Percentiles rank a stretch among this genome's conserved stretches.
Conservation (phyloP, 306 rosid genomes). For the Betula pendula region DNA sequence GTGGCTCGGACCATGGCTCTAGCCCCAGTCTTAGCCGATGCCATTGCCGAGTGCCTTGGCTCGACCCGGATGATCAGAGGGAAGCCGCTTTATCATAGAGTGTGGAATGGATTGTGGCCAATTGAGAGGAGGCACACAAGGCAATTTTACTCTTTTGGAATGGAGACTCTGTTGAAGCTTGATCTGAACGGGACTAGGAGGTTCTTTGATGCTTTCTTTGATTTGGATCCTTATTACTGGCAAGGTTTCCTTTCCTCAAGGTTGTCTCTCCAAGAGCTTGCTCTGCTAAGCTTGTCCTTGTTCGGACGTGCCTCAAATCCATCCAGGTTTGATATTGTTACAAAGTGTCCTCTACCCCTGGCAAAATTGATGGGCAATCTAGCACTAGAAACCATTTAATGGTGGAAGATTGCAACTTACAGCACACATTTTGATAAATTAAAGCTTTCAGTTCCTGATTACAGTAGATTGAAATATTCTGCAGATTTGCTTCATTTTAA, state of each 20-base stretch:
- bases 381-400: slow-evolving; percentile 50
- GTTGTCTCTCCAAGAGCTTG: slow-evolving; percentile 55
- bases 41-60: slow-evolving; percentile 73
- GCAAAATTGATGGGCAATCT: slow-evolving; percentile 66
- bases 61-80: slow-evolving; percentile 83
- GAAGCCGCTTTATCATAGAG: slow-evolving; percentile 44
- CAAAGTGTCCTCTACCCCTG: slow-evolving; percentile 78
- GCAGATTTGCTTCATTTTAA: not conserved
- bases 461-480: not conserved
- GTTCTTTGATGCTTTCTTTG: slow-evolving; percentile 84
- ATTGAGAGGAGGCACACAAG: slow-evolving; percentile 50
- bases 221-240: slow-evolving; percentile 69
- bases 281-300: slow-evolving; percentile 51
- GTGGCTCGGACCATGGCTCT: slow-evolving; percentile 68
- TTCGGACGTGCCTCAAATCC: slow-evolving; percentile 62
- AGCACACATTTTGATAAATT: not conserved
- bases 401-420: slow-evolving; percentile 14
- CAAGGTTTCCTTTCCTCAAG: slow-evolving; percentile 86
- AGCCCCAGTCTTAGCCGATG: slow-evolving; percentile 52
- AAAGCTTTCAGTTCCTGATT: not conserved
- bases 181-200: slow-evolving; percentile 66
- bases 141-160: slow-evolving; percentile 79
- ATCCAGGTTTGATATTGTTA: slow-evolving; percentile 67
- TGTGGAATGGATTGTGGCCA: slow-evolving; percentile 85
- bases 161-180: slow-evolving; percentile 85